Percentiles rank a stretch among this genome's conserved stretches.
Evolutionary conservation across 2,329 filamentous ascomycete genomes (phyloP).

Genomic region (Hypoxylon sp.): DNA sequence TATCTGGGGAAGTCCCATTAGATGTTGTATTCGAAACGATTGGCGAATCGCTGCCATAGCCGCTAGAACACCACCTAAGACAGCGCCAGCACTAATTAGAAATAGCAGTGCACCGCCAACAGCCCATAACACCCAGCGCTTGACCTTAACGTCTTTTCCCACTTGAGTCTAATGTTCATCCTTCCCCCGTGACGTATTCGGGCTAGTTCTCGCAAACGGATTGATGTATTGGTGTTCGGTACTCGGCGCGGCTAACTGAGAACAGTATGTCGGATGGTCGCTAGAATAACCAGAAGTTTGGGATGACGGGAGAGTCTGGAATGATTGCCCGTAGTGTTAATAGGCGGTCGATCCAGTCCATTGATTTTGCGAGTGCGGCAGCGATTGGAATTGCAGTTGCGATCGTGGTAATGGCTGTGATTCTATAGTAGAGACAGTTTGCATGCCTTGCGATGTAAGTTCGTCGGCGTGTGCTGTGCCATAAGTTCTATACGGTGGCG

Average conservation of each 20-base stretch:
- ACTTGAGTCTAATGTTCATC: slow-evolving; percentile 9
- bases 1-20: slow-evolving; percentile 20
- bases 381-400: slow-evolving; percentile 19
- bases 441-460: slow-evolving; percentile 35
- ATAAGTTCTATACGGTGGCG: slow-evolving; percentile 22
- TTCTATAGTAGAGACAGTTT: slow-evolving; percentile 23
- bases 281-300: slow-evolving; percentile 25
- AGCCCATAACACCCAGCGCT: slow-evolving; percentile 40
- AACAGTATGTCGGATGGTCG: slow-evolving; percentile 17
- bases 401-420: slow-evolving; percentile 15
- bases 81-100: slow-evolving; percentile 33
- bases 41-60: not conserved
- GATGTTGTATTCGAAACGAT: slow-evolving; percentile 26
- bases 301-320: slow-evolving; percentile 23
- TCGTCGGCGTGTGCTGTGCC: slow-evolving; percentile 37
- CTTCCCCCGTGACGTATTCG: slow-evolving; percentile 33
- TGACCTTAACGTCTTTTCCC: slow-evolving; percentile 23
- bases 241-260: slow-evolving; percentile 16
- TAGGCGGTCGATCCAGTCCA: slow-evolving; percentile 11
- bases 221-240: slow-evolving; percentile 22
- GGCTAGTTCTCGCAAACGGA: slow-evolving; percentile 1
- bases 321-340: slow-evolving; percentile 28
- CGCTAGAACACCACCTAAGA: slow-evolving; percentile 42
- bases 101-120: slow-evolving; percentile 34
- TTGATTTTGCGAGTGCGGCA: slow-evolving; percentile 11